These are phyloP conservation scores for Biscogniauxia marginata DNA, from an alignment of 2,329 filamentous ascomycete genomes.

Conservation along the genomic window DNA sequence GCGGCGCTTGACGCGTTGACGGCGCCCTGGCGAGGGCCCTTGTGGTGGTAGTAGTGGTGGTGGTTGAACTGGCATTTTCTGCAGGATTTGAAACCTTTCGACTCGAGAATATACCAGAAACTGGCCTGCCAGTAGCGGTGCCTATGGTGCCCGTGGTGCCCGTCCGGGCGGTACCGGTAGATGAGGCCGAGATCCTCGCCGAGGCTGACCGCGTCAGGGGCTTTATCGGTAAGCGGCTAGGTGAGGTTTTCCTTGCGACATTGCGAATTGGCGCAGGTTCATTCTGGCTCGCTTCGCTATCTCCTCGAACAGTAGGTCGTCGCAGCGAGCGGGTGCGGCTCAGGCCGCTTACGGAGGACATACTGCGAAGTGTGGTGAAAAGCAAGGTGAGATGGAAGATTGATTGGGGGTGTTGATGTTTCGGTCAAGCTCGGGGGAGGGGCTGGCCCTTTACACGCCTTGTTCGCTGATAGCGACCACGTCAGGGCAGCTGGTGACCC, in stretches of 20 bases:
- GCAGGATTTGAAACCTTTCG: conserved; percentile 6
- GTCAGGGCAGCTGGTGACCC: not conserved
- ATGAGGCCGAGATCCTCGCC: conserved; percentile 16
- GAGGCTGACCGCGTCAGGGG: conserved; percentile 38
- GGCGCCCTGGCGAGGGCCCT: conserved; percentile 26
- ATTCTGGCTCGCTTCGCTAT: conserved; percentile 10
- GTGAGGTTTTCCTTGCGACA: conserved; percentile 41
- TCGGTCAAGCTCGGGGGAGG: conserved; percentile 13
- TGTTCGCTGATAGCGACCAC: conserved; percentile 2
- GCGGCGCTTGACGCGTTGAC: conserved; percentile 24
- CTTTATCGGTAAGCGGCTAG: conserved; percentile 51
- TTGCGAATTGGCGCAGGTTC: conserved; percentile 18
- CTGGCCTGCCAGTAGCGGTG: conserved; percentile 18
- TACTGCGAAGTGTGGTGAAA: conserved; percentile 22
- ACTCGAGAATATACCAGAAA: conserved; percentile 16
- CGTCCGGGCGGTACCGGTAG: conserved; percentile 14
- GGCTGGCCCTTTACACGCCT: conserved; percentile 5
- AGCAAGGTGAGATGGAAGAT: not conserved
- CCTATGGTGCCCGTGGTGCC: conserved; percentile 9
- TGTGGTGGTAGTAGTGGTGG: conserved; percentile 8
- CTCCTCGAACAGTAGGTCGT: conserved; percentile 34
- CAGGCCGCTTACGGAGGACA: conserved; percentile 42
- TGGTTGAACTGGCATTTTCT: conserved; percentile 14
- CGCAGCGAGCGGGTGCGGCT: conserved; percentile 50
- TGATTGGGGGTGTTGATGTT: conserved; percentile 15